Evolutionary conservation across 352 stramenopile species (phyloP), one percentile per base, ranked within the genome.

Genomic region (Globisporangium spinosum): DNA sequence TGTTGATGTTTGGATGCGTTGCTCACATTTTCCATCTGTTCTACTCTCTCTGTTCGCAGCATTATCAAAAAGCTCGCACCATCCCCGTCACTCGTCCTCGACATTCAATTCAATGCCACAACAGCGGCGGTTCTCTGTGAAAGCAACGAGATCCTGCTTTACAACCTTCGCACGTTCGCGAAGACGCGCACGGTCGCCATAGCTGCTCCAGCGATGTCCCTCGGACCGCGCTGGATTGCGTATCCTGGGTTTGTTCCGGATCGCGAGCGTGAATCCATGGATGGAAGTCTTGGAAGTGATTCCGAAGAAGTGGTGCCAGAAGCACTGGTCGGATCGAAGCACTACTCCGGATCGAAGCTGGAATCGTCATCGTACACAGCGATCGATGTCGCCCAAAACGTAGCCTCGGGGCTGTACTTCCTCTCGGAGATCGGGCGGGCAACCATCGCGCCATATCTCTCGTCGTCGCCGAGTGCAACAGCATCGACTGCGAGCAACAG

Each of bases 401-500:
- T 97, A n/a, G 89, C 89, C 1, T 94, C 86, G 0, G 86, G 87
- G 2, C 70, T 97, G 20, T 97, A 95, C 73, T 95, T 89, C 57
- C 69, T 95, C 15, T 91, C 84, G 22, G 83, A 94, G 60, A 73
- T 90, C n/a, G 77, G 80, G 1, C 73, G 78, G 23, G 76, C 78
- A 17, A 90, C 84, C 27, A 87, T 94, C 45, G 85, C 83, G 22
- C 86, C 86, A 45, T 94, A 92, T 58, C 61, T 94, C 22, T 81
- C 82, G 8, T 89, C 85, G 9, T 91, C 85, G 2, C 85, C 85
- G 59, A 78, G 79, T 32, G 57, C 61, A 9, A 66, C 68, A 23
- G 43, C 58, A 17, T 69, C 68, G 7, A 72, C 57, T 43, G 49
- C 65, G 17, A 72, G 58, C 58, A 72, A 59, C 23, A 71, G 51